Evolutionary conservation across 2,329 filamentous ascomycete genomes (phyloP), one percentile per base, ranked within the genome.

Genomic region (Ophiostoma novo-ulmi): DNA sequence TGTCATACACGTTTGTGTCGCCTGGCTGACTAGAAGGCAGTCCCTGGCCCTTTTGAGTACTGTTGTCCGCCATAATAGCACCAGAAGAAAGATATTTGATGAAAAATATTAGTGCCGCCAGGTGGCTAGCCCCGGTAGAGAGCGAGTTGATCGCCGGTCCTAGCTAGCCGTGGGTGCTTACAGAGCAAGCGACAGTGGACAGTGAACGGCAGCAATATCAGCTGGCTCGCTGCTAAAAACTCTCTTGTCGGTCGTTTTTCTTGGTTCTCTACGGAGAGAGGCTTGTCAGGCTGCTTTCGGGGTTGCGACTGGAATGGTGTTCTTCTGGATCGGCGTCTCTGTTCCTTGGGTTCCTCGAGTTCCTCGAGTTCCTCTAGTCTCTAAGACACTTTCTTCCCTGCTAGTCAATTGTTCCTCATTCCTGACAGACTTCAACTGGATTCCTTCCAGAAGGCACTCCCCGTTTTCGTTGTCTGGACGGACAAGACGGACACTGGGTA

Each of bases 121-220:
- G 52, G 31, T 58, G 52, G n/a, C 52, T 58, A 58, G 52, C 52
- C 52, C 22, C 22, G 52, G 52, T 58, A 17, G 52, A 58, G 52
- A 22, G 52, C n/a, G 11, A 55, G 22, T 26, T 58, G 52, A 58
- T 58, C 22, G 52, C 52, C 52, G 52, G 52, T 17, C 48, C 48
- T 26, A 58, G 52, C 22, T 58, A 31, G 44, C 10, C 10, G 38
- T 39, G 3, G 52, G 52, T 58, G 52, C 7, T 58, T 58, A 58
- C n/a, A 22, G n/a, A 55, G 48, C 11, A 13, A 39, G 38, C 8
- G 38, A 13, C 38, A 10, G 38, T 31, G 31, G 31, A 31, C 38
- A 10, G 38, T 13, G 13, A 39, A 13, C 38, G 2, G 38, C 13
- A 39, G 10, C 38, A 39, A 39, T 11, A 39, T 39, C 11, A 39